Base-by-base conservation (phyloP, 83 land plant genomes). In the Picea abies region DNA sequence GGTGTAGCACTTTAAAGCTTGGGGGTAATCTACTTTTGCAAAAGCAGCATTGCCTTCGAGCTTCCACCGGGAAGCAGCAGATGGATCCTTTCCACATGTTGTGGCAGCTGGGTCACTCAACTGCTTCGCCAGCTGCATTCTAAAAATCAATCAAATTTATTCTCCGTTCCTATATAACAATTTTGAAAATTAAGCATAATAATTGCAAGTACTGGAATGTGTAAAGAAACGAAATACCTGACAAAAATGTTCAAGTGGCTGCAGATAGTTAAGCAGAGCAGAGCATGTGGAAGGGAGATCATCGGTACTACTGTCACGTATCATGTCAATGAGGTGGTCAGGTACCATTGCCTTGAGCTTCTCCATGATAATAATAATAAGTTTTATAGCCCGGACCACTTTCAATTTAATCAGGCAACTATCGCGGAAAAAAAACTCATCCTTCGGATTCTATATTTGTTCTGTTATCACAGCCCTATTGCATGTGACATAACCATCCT, bases 81-180 rank as follows among this genome's bases (percentile, higher is more conserved):
- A 12, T 44, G 44, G 56, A 44, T 73, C 77, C 25, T 73, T 73
- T 39, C 26, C 77, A 44, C 77, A 73, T 73, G 77, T 73, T 73
- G 77, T 73, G 58, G 15, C 77, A 47, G 3, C 77, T 25, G 16
- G 77, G 1, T 73, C 77, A 44, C 58, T 73, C 47, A 73, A 73
- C 58, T 73, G 77, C 58, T 73, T 73, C 77, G 47, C 26, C 44
- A 73, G 10, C 60, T 73, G 58, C 76, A 41, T 72, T 72, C 10
- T 47, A 41, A 22, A 41, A 73, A 49, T 20, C 56, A 73, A 70
- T 5, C 39, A 70, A 70, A 19, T 35, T 12, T 15, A 56, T 56
- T 56, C 58, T 56, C 15, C 3, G 58, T 56, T 70, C 37, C 20
- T 70, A 37, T 70, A 37, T 37, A 70, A 41, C 9, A 6, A 17